Percentiles rank a stretch among this genome's conserved stretches.
phyloP scores from a whole-genome alignment of 306 rosid genomes.

The Comarum palustre region DNA sequence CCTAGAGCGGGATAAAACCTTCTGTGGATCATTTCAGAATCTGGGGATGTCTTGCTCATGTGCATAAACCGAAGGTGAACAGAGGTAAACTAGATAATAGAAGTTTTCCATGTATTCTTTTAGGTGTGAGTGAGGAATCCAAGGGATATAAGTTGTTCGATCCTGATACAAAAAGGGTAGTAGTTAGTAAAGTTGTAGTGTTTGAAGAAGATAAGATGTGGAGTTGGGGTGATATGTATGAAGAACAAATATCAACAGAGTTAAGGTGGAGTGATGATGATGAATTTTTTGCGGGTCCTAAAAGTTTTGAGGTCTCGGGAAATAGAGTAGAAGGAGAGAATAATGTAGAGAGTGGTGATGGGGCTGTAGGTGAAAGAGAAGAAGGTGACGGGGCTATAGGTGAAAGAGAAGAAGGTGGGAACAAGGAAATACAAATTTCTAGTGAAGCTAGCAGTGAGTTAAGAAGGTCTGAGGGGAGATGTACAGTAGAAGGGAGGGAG shows the following conservation, averaged over 20 bases:
- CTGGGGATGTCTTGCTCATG: neutral
- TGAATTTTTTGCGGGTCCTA: neutral
- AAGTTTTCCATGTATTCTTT: neutral
- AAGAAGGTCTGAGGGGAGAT: neutral
- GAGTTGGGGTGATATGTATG: neutral
- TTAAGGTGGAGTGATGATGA: neutral
- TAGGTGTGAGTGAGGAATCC: too few relatives aligned
- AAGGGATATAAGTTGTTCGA: too few relatives aligned
- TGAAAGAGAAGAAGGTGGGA: too few relatives aligned
- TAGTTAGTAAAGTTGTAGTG: too few relatives aligned
- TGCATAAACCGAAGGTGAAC: neutral
- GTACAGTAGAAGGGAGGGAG: neutral
- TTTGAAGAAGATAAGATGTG: neutral
- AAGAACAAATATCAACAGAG: neutral
- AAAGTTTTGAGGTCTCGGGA: neutral
- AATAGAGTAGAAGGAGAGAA: neutral
- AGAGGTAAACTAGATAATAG: neutral
- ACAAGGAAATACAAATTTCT: neutral
- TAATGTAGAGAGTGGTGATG: too few relatives aligned
- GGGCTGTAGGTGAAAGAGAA: neutral
- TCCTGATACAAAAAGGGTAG: too few relatives aligned
- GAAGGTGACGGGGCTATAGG: neutral
- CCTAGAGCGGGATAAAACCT: neutral
- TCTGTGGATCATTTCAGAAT: neutral
- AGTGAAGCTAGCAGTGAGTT: neutral